Conservation (phyloP, 768 basidiomycete genomes). For the Leccinum longicurvipes region DNA sequence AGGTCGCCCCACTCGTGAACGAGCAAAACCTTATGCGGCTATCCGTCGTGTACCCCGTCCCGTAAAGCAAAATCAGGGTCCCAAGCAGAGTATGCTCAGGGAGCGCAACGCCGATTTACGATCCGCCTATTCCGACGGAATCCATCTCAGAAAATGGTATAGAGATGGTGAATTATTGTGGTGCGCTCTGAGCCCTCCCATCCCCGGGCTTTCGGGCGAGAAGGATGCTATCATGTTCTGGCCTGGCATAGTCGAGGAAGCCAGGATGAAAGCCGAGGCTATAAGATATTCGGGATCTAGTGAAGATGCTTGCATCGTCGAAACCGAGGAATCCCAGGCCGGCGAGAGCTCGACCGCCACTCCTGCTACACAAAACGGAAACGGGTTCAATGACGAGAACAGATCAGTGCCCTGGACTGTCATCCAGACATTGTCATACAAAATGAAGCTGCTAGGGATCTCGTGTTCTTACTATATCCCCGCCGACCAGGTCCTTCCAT, state of each 20-base stretch:
- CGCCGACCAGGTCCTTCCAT: slow-evolving; percentile 66
- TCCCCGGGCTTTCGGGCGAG: slow-evolving; percentile 37
- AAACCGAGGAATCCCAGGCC: slow-evolving; percentile 9
- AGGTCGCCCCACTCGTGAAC: slow-evolving; percentile 17
- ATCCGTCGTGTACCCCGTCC: slow-evolving; percentile 39
- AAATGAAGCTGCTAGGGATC: slow-evolving; percentile 63
- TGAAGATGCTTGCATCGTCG: background rate
- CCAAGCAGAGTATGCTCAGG: slow-evolving; percentile 49
- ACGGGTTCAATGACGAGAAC: slow-evolving; percentile 10
- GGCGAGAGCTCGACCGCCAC: background rate
- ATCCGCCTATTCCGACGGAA: slow-evolving; percentile 46
- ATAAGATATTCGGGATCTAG: slow-evolving; percentile 26
- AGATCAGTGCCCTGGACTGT: slow-evolving; percentile 51
- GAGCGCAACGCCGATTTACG: slow-evolving; percentile 67
- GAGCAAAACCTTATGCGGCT: slow-evolving; percentile 38
- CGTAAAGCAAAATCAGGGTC: slow-evolving; percentile 32
- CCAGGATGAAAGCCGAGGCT: slow-evolving; percentile 46
- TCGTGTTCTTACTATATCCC: slow-evolving; percentile 44
- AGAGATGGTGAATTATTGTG: slow-evolving; percentile 71
- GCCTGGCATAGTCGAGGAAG: slow-evolving; percentile 68
- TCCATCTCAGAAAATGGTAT: slow-evolving; percentile 55
- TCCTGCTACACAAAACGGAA: slow-evolving; percentile 6
- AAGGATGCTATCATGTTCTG: slow-evolving; percentile 59
- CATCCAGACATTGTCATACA: slow-evolving; percentile 60
- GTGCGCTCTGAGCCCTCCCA: slow-evolving; percentile 55